Evolutionary conservation across 164 flowering plant genomes (phyloP).

Genomic region (Vitis vinifera): DNA sequence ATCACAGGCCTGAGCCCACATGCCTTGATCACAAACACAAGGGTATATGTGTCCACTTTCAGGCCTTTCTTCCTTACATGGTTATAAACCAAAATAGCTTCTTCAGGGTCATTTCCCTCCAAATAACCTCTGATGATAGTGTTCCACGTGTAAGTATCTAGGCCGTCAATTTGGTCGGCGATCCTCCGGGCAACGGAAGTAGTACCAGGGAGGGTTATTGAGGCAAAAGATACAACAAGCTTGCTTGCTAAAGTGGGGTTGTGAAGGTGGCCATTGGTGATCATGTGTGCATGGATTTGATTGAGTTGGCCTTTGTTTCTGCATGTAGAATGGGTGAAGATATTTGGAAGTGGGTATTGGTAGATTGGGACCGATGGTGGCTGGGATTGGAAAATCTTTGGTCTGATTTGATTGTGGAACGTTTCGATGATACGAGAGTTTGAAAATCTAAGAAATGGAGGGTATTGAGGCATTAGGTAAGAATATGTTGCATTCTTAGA

Average conservation of each 20-base stretch:
- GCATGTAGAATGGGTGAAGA: conserved; percentile 20
- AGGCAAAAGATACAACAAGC: conserved; percentile 25
- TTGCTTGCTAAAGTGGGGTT: conserved; percentile 25
- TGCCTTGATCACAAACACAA: conserved; percentile 31
- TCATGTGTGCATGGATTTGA: conserved; percentile 39
- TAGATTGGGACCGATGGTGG: too few species aligned
- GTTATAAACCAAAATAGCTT: conserved; percentile 30
- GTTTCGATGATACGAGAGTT: too few species aligned
- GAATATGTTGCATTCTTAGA: too few species aligned
- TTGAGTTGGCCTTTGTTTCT: conserved; percentile 19
- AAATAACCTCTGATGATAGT: conserved; percentile 33
- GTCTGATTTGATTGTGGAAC: too few species aligned
- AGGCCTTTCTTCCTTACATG: conserved; percentile 25
- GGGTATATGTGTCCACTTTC: conserved; percentile 28
- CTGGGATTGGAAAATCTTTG: too few species aligned
- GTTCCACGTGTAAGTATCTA: conserved; percentile 41
- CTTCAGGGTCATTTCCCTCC: conserved; percentile 22
- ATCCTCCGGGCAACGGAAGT: conserved; percentile 15
- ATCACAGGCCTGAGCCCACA: conserved; percentile 20
- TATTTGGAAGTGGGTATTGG: conserved; percentile 15
- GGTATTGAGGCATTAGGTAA: too few species aligned
- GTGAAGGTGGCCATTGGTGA: conserved; percentile 30
- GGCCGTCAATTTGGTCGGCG: conserved; percentile 24
- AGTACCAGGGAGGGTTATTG: conserved; percentile 10
- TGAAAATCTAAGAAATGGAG: too few species aligned